phyloP scores from a whole-genome alignment of 208 protist genomes.

The Acanthamoeba sp. region DNA sequence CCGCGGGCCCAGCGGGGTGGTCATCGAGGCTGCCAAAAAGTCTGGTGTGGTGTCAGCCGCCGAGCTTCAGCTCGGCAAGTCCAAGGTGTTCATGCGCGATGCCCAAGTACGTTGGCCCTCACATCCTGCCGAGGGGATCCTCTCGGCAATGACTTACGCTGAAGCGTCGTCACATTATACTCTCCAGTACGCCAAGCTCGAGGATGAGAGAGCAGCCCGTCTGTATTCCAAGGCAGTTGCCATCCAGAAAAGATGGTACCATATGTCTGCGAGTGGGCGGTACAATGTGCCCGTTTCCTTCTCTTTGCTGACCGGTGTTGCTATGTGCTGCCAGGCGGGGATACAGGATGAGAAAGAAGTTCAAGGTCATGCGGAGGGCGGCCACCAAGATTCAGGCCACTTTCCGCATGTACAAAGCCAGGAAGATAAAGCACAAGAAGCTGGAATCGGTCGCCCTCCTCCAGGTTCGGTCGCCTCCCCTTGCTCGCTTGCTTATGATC shows the following conservation, averaged over 20 bases:
- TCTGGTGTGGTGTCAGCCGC: neutral
- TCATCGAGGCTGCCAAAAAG: conserved; percentile 37
- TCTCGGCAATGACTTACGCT: too few species aligned
- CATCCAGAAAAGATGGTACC: conserved; percentile 43
- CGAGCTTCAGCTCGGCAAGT: conserved; percentile 73
- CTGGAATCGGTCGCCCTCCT: conserved; percentile 42
- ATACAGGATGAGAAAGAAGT: conserved; percentile 10
- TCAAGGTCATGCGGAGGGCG: conserved; percentile 35
- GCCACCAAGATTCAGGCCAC: conserved; percentile 59
- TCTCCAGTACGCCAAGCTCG: conserved; percentile 17
- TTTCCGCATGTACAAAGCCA: conserved; percentile 18
- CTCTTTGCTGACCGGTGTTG: neutral
- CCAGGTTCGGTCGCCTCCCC: neutral
- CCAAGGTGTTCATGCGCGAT: conserved; percentile 71
- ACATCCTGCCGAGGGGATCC: neutral
- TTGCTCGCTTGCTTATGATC: neutral
- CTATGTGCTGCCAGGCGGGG: neutral
- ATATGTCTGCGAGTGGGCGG: too few species aligned
- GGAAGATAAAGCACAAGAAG: neutral
- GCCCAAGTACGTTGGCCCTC: neutral
- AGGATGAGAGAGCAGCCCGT: neutral
- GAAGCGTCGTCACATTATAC: neutral
- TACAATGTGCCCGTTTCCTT: neutral
- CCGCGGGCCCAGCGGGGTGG: neutral
- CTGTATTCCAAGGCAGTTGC: neutral